Evolutionary conservation across 495 filamentous ascomycete species (phyloP), one percentile per base, ranked within the genome.

Genomic region (Neurospora pannonica): DNA sequence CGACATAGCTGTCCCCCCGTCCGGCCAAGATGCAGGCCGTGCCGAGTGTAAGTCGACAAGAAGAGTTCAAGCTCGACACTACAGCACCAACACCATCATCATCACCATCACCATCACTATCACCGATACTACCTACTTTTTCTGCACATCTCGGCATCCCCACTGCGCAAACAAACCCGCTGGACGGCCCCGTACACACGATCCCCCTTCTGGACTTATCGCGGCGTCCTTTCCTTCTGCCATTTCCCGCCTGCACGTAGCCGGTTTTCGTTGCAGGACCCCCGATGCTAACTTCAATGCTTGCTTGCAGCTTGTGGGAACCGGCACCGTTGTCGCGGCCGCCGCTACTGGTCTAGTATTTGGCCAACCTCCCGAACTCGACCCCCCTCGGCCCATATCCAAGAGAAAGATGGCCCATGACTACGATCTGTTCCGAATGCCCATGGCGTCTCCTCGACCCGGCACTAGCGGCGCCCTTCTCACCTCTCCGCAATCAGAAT

Each of bases 21-120:
- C 54, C 78, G 78, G 80, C 79, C 78, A 86, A 79, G 77, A 90
- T 90, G 89, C 88, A 89, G 85, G 86, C 88, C 48, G 83, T 90
- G 81, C 88, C 89, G 78, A 90, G 87, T 84, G 89, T 90, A 86
- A 88, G 89, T 89, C 36, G 48, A 24, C 31, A 76, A 71, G 39
- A 75, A 43, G 42, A 43, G 37, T 54, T 60, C 38, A 11, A 72
- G 31, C n/a, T 31, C 71, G 28, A 38, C 71, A 38, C 39, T 1
- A 24, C 71, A 21, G 4, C 28, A 62, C 54, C 21, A 38, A 3
- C 36, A 46, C 38, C 71, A 74, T 31, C 21, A 72, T 17, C 3
- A 28, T 9, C 70, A 39, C 11, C 10, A 38, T 17, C 70, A 40
- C 21, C 70, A 15, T 13, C 70, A 40, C 34, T 13, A 15, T 19